Percentiles rank a stretch among this genome's conserved stretches.
These are phyloP conservation scores for Ocimum tenuiflorum DNA, from an alignment of 257 asterid genomes.

Conservation along the genomic window DNA sequence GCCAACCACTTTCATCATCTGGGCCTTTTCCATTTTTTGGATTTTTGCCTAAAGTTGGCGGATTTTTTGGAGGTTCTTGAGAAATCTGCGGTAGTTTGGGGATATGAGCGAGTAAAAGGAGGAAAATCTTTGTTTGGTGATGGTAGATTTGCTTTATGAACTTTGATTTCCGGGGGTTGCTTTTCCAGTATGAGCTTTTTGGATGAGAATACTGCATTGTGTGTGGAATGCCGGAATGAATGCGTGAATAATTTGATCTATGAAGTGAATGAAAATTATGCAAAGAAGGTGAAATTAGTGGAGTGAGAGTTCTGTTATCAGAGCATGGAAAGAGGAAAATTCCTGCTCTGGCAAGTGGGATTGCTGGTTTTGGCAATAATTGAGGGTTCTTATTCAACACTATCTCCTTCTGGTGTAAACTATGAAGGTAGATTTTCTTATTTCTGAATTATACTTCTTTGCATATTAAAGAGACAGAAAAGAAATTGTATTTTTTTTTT, in stretches of 20 bases:
- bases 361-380: constrained; percentile 45
- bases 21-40: constrained; percentile 21
- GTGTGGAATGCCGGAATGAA: constrained; percentile 20
- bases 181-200: constrained; percentile 25
- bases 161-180: constrained; percentile 24
- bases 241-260: constrained; percentile 24
- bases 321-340: constrained; percentile 46
- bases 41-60: constrained; percentile 13
- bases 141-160: constrained; percentile 30
- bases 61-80: constrained; percentile 11
- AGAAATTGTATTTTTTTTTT: background rate
- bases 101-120: constrained; percentile 20
- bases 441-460: constrained; percentile 18
- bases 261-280: constrained; percentile 25
- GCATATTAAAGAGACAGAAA: constrained; percentile 5
- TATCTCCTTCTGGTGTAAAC: constrained; percentile 92
- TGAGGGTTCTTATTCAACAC: constrained; percentile 58
- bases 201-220: constrained; percentile 18
- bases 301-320: constrained; percentile 16
- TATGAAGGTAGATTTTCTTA: constrained; percentile 71
- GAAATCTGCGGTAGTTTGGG: constrained; percentile 25
- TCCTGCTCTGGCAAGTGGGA: constrained; percentile 33
- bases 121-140: constrained; percentile 22
- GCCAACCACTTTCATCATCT: constrained; percentile 32
- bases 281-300: constrained; percentile 32